phyloP scores from a whole-genome alignment of 2,329 filamentous ascomycete species.

The Ophiostoma ulmi region DNA sequence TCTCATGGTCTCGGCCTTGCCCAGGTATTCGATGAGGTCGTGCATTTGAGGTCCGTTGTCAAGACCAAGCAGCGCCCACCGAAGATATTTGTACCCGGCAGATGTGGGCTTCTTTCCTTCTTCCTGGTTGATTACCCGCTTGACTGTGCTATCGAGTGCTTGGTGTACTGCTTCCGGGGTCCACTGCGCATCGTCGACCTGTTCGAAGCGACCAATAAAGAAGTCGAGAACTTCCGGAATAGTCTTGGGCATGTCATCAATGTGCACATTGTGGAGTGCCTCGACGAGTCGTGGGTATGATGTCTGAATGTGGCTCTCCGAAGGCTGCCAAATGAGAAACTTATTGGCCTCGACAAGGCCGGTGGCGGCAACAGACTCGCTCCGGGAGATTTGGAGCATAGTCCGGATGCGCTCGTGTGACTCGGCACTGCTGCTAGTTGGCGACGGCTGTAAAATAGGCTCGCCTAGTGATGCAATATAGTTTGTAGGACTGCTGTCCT shows the following conservation, averaged over 20 bases:
- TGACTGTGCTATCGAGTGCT: slow-evolving; percentile 14
- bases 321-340: slow-evolving; percentile 32
- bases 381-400: slow-evolving; percentile 26
- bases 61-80: slow-evolving; percentile 33
- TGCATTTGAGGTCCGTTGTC: slow-evolving; percentile 30
- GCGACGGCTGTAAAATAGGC: not conserved
- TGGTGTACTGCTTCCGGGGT: slow-evolving; percentile 19
- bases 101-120: slow-evolving; percentile 10
- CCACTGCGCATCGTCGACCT: slow-evolving; percentile 24
- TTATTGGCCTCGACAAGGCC: slow-evolving; percentile 27
- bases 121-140: slow-evolving; percentile 15
- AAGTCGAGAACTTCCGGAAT: slow-evolving; percentile 18
- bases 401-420: slow-evolving; percentile 19
- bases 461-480: slow-evolving; percentile 15
- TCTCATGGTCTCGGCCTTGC: slow-evolving; percentile 31
- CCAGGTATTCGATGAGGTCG: slow-evolving; percentile 32
- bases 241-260: slow-evolving; percentile 5
- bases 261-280: not conserved
- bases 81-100: slow-evolving; percentile 31
- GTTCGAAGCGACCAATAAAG: slow-evolving; percentile 22
- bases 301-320: slow-evolving; percentile 15
- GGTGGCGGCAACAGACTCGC: slow-evolving; percentile 19
- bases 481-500: not conserved
- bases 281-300: slow-evolving; percentile 17
- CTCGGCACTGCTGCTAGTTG: not conserved